phyloP scores from a whole-genome alignment of 306 rosid species.

The Dalbergia cochinchinensis region DNA sequence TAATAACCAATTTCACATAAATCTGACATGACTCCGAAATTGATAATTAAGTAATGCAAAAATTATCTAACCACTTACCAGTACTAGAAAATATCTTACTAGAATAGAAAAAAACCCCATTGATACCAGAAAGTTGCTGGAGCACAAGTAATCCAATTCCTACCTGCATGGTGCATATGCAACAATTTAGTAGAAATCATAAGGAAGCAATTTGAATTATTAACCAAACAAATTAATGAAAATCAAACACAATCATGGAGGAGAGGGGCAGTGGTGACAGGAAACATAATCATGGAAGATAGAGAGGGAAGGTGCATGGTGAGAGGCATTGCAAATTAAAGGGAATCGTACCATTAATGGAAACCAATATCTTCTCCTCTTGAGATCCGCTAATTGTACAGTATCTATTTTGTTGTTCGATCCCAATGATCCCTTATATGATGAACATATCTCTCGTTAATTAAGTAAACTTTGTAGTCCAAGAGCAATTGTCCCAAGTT shows the following conservation, averaged over 20 bases:
- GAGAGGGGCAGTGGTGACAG: background rate
- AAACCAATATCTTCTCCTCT: conserved; percentile 79
- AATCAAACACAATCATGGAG: background rate
- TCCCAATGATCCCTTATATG: conserved; percentile 62
- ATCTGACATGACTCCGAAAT: background rate
- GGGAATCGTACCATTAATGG: conserved; percentile 68
- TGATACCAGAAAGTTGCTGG: conserved; percentile 79
- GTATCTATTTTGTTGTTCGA: conserved; percentile 49
- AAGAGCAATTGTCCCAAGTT: background rate
- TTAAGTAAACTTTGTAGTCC: background rate
- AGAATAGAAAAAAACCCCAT: conserved; percentile 76
- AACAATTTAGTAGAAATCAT: background rate
- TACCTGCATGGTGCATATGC: conserved; percentile 57
- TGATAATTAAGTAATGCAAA: background rate
- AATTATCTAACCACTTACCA: conserved; percentile 53
- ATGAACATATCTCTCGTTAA: background rate
- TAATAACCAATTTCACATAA: background rate
- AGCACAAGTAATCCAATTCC: conserved; percentile 74
- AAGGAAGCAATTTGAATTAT: conserved; percentile 14
- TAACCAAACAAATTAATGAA: background rate
- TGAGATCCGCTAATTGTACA: conserved; percentile 66
- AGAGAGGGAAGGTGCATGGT: background rate
- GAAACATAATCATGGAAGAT: background rate
- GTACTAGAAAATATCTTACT: conserved; percentile 73
- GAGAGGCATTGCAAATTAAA: background rate